A percentile compares a stretch with the other conserved stretches of the same genome.
Evolutionary conservation across 2,329 filamentous ascomycete genomes (phyloP).

Genomic region (Coniella vitis): DNA sequence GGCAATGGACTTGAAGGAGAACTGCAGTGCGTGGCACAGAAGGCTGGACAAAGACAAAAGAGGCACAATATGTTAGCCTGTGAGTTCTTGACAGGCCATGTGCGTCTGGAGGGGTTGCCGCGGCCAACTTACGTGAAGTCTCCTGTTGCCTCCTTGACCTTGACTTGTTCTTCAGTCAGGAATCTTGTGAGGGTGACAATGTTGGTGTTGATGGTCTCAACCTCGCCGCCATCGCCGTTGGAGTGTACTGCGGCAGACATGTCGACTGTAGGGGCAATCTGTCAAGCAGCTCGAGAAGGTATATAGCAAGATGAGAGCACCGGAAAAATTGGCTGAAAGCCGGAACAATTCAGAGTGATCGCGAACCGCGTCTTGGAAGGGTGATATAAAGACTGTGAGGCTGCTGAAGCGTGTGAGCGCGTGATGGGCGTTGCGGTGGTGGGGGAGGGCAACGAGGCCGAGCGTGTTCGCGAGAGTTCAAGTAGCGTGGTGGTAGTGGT

Average conservation of each 20-base stretch:
- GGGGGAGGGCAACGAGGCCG: too few relatives aligned
- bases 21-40: conserved; percentile 94
- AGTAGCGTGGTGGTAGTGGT: too few relatives aligned
- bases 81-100: conserved; percentile 4
- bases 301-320: not conserved
- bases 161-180: conserved; percentile 90
- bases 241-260: conserved; percentile 17
- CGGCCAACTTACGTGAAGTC: conserved; percentile 81
- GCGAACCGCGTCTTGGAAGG: too few relatives aligned
- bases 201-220: conserved; percentile 87
- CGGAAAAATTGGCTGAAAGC: not conserved
- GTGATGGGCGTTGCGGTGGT: too few relatives aligned
- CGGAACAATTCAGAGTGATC: not conserved
- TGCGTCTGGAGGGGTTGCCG: not conserved
- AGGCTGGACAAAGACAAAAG: conserved; percentile 54
- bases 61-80: too few relatives aligned
- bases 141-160: conserved; percentile 90
- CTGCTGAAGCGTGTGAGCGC: too few relatives aligned
- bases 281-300: not conserved
- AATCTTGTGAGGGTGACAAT: conserved; percentile 94
- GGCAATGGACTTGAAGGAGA: conserved; percentile 99
- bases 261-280: not conserved
- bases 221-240: conserved; percentile 41
- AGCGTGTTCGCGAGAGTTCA: too few relatives aligned
- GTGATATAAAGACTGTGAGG: too few relatives aligned